These are phyloP conservation scores for Pseudogymnoascus sp. DNA, from an alignment of 2,329 filamentous ascomycete species.

Conservation along the genomic window DNA sequence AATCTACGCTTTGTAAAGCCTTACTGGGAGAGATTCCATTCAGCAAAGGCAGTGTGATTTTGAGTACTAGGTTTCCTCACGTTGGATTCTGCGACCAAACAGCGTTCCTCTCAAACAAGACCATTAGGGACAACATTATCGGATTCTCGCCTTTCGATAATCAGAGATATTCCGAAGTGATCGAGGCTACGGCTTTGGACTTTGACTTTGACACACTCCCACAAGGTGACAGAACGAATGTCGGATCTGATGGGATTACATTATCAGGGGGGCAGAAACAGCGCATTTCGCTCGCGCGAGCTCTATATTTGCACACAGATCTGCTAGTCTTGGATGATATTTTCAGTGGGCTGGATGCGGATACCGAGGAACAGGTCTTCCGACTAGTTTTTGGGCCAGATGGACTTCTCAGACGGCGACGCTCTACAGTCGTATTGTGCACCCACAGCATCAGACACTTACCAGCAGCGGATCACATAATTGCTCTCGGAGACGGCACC, in stretches of 20 bases:
- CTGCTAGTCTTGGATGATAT: conserved; percentile 21
- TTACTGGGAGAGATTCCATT: conserved; percentile 30
- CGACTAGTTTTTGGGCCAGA: conserved; percentile 12
- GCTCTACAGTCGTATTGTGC: conserved; percentile 30
- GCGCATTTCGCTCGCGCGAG: conserved; percentile 16
- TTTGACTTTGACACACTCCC: conserved; percentile 20
- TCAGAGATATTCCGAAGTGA: conserved; percentile 21
- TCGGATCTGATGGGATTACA: conserved; percentile 19
- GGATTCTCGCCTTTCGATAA: conserved; percentile 23
- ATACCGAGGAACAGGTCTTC: conserved; percentile 19
- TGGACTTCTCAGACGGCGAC: conserved; percentile 17
- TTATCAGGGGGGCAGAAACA: conserved; percentile 17
- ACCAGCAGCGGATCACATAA: conserved; percentile 30
- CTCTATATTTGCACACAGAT: conserved; percentile 14
- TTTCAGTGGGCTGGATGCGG: conserved; percentile 21
- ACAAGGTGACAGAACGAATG: conserved; percentile 20
- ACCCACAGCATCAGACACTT: conserved; percentile 25
- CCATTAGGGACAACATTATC: conserved; percentile 32
- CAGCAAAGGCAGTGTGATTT: conserved; percentile 20
- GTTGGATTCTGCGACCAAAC: conserved; percentile 37
- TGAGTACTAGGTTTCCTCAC: conserved; percentile 13
- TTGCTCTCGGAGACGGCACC: conserved; percentile 27
- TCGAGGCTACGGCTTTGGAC: conserved; percentile 19
- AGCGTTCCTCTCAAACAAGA: conserved; percentile 36
- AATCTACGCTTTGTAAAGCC: conserved; percentile 29